A percentile compares a stretch with the other conserved stretches of the same genome.
These are phyloP conservation scores for Fusarium sp. DNA, from an alignment of 2,329 filamentous ascomycete species.

Conservation along the genomic window DNA sequence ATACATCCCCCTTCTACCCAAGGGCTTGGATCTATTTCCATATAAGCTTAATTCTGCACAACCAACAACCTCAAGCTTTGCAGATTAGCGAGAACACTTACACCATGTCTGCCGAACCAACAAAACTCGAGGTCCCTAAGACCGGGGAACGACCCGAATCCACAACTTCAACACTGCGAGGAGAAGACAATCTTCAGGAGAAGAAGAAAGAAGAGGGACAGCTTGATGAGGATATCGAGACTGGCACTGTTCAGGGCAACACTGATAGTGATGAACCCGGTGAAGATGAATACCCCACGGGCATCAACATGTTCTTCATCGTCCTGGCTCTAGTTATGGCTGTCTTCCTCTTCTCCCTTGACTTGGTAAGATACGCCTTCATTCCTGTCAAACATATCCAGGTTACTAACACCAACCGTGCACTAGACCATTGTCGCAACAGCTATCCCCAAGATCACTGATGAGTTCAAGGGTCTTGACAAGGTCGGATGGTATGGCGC, in stretches of 20 bases:
- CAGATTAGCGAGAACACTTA: neutral
- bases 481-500: slow-evolving; percentile 72
- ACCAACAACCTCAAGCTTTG: neutral
- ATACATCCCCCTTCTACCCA: neutral
- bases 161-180: slow-evolving; percentile 49
- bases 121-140: slow-evolving; percentile 45
- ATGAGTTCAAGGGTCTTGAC: slow-evolving; percentile 64
- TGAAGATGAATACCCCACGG: slow-evolving; percentile 57
- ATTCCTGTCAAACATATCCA: neutral
- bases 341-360: slow-evolving; percentile 65
- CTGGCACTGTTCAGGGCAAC: slow-evolving; percentile 40
- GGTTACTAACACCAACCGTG: slow-evolving; percentile 10
- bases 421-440: slow-evolving; percentile 67
- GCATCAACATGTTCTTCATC: slow-evolving; percentile 58
- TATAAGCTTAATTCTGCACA: slow-evolving; percentile 33
- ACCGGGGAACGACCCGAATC: slow-evolving; percentile 46
- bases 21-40: slow-evolving; percentile 1
- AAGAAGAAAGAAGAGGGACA: slow-evolving; percentile 48
- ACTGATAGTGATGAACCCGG: slow-evolving; percentile 39
- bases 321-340: slow-evolving; percentile 61
- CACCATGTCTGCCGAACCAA: slow-evolving; percentile 33
- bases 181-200: slow-evolving; percentile 47
- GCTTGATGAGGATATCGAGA: slow-evolving; percentile 39
- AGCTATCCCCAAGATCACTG: slow-evolving; percentile 69
- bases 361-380: slow-evolving; percentile 55